phyloP scores from a whole-genome alignment of 805 yeast genomes.

The Monosporozyma siamensis region DNA sequence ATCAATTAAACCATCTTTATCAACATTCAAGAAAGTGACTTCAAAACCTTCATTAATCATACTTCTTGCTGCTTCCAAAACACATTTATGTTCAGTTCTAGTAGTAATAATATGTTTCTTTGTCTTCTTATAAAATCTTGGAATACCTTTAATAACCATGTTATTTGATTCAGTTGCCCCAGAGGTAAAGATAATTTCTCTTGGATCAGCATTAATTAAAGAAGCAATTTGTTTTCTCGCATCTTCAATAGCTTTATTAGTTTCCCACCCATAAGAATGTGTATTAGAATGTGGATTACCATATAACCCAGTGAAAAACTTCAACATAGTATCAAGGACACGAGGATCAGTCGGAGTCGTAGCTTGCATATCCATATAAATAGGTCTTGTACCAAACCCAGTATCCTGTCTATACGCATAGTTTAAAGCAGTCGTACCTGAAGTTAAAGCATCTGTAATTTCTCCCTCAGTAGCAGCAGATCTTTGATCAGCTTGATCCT shows the following conservation, averaged over 20 bases:
- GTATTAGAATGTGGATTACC: slow-evolving; percentile 98
- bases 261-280: slow-evolving; percentile 98
- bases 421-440: slow-evolving; percentile 28
- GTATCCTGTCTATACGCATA: slow-evolving; percentile 35
- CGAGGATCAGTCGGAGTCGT: slow-evolving; percentile 98
- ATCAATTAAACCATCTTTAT: slow-evolving; percentile 66
- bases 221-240: slow-evolving; percentile 79
- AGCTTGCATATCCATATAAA: slow-evolving; percentile 94
- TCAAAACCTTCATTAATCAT: slow-evolving; percentile 96
- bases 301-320: slow-evolving; percentile 81
- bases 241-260: slow-evolving; percentile 80
- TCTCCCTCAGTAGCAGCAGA: slow-evolving; percentile 1
- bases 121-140: slow-evolving; percentile 80
- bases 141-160: slow-evolving; percentile 91
- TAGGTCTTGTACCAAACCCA: slow-evolving; percentile 69
- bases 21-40: slow-evolving; percentile 84
- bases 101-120: slow-evolving; percentile 92
- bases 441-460: slow-evolving; percentile 11
- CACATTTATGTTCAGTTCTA: slow-evolving; percentile 98
- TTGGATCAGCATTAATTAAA: slow-evolving; percentile 86
- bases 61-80: slow-evolving; percentile 90
- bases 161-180: slow-evolving; percentile 98
- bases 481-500: slow-evolving; percentile 23
- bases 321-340: slow-evolving; percentile 80
- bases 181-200: slow-evolving; percentile 91